Percentiles rank a stretch among this genome's conserved stretches.
Evolutionary conservation across 2,329 filamentous ascomycete species (phyloP).

Genomic region (Kalaharituber pfeilii): DNA sequence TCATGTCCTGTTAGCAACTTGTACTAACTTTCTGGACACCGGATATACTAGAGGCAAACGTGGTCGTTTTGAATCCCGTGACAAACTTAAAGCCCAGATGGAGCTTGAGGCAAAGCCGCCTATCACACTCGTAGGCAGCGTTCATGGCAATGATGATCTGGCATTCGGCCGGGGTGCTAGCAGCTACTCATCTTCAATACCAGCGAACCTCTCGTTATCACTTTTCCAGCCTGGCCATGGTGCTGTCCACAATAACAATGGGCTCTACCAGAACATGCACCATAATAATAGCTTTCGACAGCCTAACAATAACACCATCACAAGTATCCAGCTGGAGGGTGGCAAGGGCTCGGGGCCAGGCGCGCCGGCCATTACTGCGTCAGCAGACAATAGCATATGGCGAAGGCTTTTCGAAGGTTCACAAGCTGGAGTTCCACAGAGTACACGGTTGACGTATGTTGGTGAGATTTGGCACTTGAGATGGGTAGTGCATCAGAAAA

Average conservation of each 20-base stretch:
- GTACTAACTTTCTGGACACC: background rate
- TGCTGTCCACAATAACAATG: background rate
- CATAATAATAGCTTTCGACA: background rate
- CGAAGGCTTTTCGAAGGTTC: background rate
- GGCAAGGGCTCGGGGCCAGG: background rate
- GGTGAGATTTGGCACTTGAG: slow-evolving; percentile 11
- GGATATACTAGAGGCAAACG: slow-evolving; percentile 7
- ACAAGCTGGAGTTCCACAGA: background rate
- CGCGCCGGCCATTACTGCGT: background rate
- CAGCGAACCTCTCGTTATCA: background rate
- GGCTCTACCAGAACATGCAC: background rate
- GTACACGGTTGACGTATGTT: slow-evolving; percentile 7
- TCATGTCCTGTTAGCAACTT: background rate
- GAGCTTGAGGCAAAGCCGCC: background rate
- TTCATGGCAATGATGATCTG: background rate
- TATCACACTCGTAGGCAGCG: background rate
- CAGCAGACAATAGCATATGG: background rate
- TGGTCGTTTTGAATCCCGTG: slow-evolving; percentile 11
- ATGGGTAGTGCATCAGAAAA: slow-evolving; percentile 8
- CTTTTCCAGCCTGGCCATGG: background rate
- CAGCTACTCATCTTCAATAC: background rate
- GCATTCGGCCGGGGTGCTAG: background rate
- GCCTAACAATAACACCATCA: background rate
- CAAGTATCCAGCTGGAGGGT: background rate
- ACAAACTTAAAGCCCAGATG: slow-evolving; percentile 1